These are phyloP conservation scores for Exophiala alcalophila DNA, from an alignment of 2,329 filamentous ascomycete species.

Conservation along the genomic window DNA sequence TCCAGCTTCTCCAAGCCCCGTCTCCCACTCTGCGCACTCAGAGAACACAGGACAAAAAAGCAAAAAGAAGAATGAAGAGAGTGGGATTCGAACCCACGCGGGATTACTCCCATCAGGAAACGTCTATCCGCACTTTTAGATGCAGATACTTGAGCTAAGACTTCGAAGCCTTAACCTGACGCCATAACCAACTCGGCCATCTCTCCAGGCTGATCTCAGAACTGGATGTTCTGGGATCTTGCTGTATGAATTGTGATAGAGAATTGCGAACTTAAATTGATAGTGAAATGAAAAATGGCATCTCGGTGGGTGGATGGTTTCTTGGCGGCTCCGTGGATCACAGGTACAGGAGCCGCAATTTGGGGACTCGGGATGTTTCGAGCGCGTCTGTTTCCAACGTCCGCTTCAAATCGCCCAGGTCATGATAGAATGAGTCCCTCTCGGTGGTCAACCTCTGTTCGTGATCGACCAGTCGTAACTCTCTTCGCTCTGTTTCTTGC, in stretches of 20 bases:
- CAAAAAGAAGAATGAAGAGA: conserved; percentile 15
- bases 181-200: conserved; percentile 22
- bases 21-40: too few relatives aligned
- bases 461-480: conserved; percentile 8
- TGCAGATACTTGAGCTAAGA: conserved; percentile 10
- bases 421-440: conserved; percentile 2
- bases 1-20: too few relatives aligned
- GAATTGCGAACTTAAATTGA: background rate
- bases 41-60: too few relatives aligned
- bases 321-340: too few relatives aligned
- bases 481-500: conserved; percentile 41
- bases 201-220: conserved; percentile 4
- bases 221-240: too few relatives aligned
- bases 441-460: conserved; percentile 2
- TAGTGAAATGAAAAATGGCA: too few relatives aligned
- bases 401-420: too few relatives aligned
- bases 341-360: too few relatives aligned
- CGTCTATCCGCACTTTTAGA: background rate
- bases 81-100: conserved; percentile 21
- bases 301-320: too few relatives aligned
- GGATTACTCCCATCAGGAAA: conserved; percentile 5
- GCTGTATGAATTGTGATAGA: background rate
- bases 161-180: conserved; percentile 19
- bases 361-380: too few relatives aligned
- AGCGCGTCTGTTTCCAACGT: too few relatives aligned